Evolutionary conservation across 495 filamentous ascomycete genomes (phyloP), one percentile per base, ranked within the genome.

Genomic region (Annulohypoxylon moriforme): DNA sequence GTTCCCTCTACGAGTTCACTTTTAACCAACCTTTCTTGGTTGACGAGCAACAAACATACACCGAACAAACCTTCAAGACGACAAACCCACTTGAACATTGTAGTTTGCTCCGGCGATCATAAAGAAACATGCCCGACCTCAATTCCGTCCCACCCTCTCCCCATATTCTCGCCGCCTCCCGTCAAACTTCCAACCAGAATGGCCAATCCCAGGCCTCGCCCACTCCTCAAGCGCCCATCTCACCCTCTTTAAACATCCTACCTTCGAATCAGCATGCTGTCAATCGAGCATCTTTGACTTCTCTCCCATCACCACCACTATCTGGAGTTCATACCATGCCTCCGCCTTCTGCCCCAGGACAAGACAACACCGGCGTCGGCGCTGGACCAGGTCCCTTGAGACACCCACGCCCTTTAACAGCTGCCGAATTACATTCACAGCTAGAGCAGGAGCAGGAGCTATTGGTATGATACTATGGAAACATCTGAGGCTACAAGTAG

Each of bases 371-470:
- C 4, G 86, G 85, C 16, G 85, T 88, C 42, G 88, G 85, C 52
- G 75, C 83, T 22, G 89, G 89, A 3, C 90, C 91, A 79, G 93
- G 86, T 18, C 93, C 87, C 67, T 64, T 94, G 69, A 89, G 94
- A 72, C 94, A 95, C 71, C 93, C 94, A 0, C 86, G 92, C 52
- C 94, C 94, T 0, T 78, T 97, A 67, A 97, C 94, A 0, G 90
- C 93, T 9, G 92, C 92, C 1, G 94, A 97, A 76, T 83, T 98
- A 40, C 93, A 97, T 80, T 81, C 91, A 68, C 88, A 94, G 78
- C 84, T 97, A 38, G 94, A 98, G 81, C 93, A 94, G 75, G 94
- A 97, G 75, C 94, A 98, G 75, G 94, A 98, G 78, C 91, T 93
- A n/a, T 90, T 97, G 74, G 94, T 95, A 86, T 61, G 88, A 82